Conservation (phyloP, 805 yeast species). For the Vanderwaltozyma tropicalis region DNA sequence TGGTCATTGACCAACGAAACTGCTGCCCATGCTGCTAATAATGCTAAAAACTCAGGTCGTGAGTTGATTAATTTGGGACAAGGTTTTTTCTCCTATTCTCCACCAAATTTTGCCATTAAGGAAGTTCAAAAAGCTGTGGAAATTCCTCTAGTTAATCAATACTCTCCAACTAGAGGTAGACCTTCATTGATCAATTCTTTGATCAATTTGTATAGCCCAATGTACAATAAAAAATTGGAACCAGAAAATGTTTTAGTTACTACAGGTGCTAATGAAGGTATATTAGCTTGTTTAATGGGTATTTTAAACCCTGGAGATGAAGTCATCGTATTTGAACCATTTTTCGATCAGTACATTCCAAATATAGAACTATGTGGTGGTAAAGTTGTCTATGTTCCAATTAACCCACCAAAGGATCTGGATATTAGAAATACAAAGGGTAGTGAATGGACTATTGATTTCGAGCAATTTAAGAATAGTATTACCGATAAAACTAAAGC, state of each 20-base stretch:
- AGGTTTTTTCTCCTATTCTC: slow-evolving; percentile 93
- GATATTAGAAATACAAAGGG: slow-evolving; percentile 57
- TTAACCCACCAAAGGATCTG: slow-evolving; percentile 73
- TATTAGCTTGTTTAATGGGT: slow-evolving; percentile 75
- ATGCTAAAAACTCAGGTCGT: slow-evolving; percentile 46
- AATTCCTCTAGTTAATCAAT: slow-evolving; percentile 73
- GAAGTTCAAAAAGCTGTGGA: slow-evolving; percentile 73
- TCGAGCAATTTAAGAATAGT: slow-evolving; percentile 61
- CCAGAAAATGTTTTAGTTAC: slow-evolving; percentile 53
- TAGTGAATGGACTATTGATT: slow-evolving; percentile 79
- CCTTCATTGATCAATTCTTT: slow-evolving; percentile 63
- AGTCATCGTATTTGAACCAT: slow-evolving; percentile 93
- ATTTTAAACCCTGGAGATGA: slow-evolving; percentile 83
- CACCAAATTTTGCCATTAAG: slow-evolving; percentile 83
- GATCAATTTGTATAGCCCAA: slow-evolving; percentile 59
- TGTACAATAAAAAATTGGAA: slow-evolving; percentile 43
- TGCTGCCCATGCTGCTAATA: slow-evolving; percentile 66
- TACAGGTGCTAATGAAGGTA: slow-evolving; percentile 97
- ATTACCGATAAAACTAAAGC: slow-evolving; percentile 71
- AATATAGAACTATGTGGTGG: slow-evolving; percentile 93
- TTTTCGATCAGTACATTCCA: slow-evolving; percentile 92
- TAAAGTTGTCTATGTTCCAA: slow-evolving; percentile 73
- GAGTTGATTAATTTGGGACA: slow-evolving; percentile 87
- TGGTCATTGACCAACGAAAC: slow-evolving; percentile 95
- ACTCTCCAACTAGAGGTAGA: slow-evolving; percentile 85